Conservation (phyloP, 352 stramenopile genomes). For the Hyaloperonospora brassicae region DNA sequence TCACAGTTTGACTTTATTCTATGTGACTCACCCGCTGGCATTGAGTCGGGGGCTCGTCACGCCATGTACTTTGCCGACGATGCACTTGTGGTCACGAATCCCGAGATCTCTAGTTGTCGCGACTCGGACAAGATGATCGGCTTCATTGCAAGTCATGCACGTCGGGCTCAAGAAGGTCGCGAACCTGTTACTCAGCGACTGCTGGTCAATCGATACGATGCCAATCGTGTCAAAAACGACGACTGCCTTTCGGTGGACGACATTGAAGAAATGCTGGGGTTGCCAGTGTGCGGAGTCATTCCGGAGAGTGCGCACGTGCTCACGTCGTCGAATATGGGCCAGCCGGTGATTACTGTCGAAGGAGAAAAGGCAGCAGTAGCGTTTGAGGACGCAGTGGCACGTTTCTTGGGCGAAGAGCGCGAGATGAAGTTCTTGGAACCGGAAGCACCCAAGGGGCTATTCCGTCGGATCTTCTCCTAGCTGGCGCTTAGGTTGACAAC, state of each 20-base stretch:
- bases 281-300: conserved; percentile 87
- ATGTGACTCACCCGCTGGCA: conserved; percentile 85
- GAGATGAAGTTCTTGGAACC: conserved; percentile 84
- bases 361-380: conserved; percentile 66
- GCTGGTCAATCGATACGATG: conserved; percentile 90
- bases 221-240: conserved; percentile 81
- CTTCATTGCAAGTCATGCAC: conserved; percentile 87
- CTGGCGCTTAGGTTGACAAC: not conserved
- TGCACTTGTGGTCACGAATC: conserved; percentile 91
- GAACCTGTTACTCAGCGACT: conserved; percentile 73
- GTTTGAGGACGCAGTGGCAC: conserved; percentile 86
- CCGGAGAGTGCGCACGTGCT: conserved; percentile 86
- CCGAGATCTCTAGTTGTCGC: conserved; percentile 87
- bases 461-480: conserved; percentile 61
- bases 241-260: conserved; percentile 87
- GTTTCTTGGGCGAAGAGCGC: conserved; percentile 83
- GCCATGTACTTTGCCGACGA: conserved; percentile 92
- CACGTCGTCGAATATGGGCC: conserved; percentile 89
- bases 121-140: conserved; percentile 95
- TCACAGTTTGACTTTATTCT: conserved; percentile 87
- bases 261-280: conserved; percentile 89
- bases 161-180: conserved; percentile 72
- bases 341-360: conserved; percentile 81
- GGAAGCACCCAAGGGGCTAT: conserved; percentile 71
- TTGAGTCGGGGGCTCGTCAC: conserved; percentile 84